A percentile compares a stretch with the other conserved stretches of the same genome.
Conservation (phyloP, 768 basidiomycete species). For the Russula dissimulans region DNA sequence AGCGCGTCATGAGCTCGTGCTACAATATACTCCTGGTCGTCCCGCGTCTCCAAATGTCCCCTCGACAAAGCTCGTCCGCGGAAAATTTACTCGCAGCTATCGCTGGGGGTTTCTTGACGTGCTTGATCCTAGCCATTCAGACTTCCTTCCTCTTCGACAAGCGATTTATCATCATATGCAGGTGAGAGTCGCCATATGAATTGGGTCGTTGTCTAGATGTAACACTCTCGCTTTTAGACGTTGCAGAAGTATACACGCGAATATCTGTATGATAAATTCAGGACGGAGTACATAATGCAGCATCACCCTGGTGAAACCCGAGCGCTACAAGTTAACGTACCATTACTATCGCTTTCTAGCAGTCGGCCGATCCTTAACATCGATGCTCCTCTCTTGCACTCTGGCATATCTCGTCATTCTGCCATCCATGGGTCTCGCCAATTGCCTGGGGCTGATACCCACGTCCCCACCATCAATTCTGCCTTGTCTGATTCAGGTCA, state of each 20-base stretch:
- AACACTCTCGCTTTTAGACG: slow-evolving; percentile 38
- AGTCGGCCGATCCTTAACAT: slow-evolving; percentile 18
- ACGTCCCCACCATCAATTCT: slow-evolving; percentile 9
- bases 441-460: slow-evolving; percentile 27
- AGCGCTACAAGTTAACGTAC: slow-evolving; percentile 14
- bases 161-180: slow-evolving; percentile 86
- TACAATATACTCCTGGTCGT: slow-evolving; percentile 58
- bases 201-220: background rate
- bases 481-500: slow-evolving; percentile 19
- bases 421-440: slow-evolving; percentile 34
- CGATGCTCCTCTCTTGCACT: slow-evolving; percentile 12
- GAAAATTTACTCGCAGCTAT: slow-evolving; percentile 63
- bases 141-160: slow-evolving; percentile 66
- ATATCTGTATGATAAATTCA: slow-evolving; percentile 75
- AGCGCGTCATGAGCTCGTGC: slow-evolving; percentile 62
- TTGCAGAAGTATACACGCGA: slow-evolving; percentile 79
- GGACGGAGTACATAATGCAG: slow-evolving; percentile 45
- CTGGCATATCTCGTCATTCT: slow-evolving; percentile 13
- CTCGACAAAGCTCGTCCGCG: slow-evolving; percentile 56
- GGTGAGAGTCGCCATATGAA: slow-evolving; percentile 37
- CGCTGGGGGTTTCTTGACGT: slow-evolving; percentile 83
- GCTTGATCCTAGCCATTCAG: slow-evolving; percentile 68
- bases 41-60: slow-evolving; percentile 25
- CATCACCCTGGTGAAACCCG: slow-evolving; percentile 23
- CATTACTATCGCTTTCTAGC: slow-evolving; percentile 29